Evolutionary conservation across 768 basidiomycete species (phyloP), one percentile per base, ranked within the genome.

Genomic region (Flagelloscypha sp.): DNA sequence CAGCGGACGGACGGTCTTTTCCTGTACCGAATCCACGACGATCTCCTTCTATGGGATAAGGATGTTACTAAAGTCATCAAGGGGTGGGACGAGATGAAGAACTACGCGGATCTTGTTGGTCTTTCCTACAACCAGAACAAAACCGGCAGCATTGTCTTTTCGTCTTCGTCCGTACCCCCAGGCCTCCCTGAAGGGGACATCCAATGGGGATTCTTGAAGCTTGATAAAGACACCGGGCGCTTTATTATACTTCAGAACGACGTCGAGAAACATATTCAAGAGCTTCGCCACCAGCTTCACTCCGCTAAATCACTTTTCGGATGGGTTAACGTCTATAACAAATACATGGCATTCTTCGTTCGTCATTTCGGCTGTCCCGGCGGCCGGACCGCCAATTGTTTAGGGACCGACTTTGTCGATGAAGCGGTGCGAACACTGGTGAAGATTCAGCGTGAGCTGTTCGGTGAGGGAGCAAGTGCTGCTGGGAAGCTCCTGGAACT

Each of bases 21-120:
- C 45, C 55, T 71, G 11, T 59, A 68, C 33, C 54, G 65, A 33
- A 61, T 68, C 48, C 64, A 69, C 44, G 66, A 70, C 35, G 67
- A 71, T 35, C 46, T 70, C 6, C 70, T 65, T 65, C 41, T 68
- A 12, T 66, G 60, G 61, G 55, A 63, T 31, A 43, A 57, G 0
- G 46, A 61, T 12, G 40, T 55, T 5, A 27, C 39, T 19, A 58
- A 56, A 33, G 61, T 61, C 21, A 59, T 50, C 6, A 34, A 47
- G 2, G 67, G 56, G 1, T 70, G 65, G 66, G 48, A 43, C 25
- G 65, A 59, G 47, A 65, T 70, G 61, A 55, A 61, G 12, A 38
- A 42, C n/a, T 70, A 61, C 33, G 64, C 63, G 4, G 34, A 49
- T 7, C 49, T 69, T 19, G 59, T 59, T 7, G 65, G 66, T 5